Evolutionary conservation across 495 filamentous ascomycete species (phyloP).

Genomic region (Daldinia loculata): DNA sequence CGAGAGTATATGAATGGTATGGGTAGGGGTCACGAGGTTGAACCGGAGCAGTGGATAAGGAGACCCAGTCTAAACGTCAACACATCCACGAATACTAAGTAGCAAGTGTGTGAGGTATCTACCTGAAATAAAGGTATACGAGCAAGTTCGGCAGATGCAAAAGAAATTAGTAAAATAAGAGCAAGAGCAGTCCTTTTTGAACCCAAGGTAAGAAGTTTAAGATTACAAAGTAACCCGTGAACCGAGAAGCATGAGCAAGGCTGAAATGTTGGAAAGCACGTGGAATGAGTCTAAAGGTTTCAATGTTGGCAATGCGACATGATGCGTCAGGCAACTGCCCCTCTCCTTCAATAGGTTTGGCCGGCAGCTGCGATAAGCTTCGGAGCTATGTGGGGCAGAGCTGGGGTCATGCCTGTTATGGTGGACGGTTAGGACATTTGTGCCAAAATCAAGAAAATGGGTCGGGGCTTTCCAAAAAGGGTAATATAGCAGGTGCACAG

Average conservation of each 20-base stretch:
- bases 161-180: neutral
- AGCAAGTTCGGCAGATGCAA: neutral
- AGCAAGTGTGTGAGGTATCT: neutral
- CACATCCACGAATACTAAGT: conserved; percentile 7
- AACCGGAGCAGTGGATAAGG: conserved; percentile 1
- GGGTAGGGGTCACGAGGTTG: conserved; percentile 18
- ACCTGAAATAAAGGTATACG: neutral
- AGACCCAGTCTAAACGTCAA: conserved; percentile 11
- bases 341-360: conserved; percentile 8
- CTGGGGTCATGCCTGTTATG: conserved; percentile 12
- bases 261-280: neutral
- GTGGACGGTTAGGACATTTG: too few species aligned
- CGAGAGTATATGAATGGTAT: neutral
- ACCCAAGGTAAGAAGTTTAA: neutral
- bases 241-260: too few species aligned
- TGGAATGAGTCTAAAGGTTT: conserved; percentile 7
- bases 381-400: conserved; percentile 20
- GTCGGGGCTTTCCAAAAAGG: too few species aligned
- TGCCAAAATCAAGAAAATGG: too few species aligned
- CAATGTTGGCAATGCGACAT: neutral
- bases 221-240: neutral
- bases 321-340: conserved; percentile 37
- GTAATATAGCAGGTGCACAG: too few species aligned
- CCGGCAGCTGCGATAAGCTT: conserved; percentile 31
- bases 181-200: neutral